Evolutionary conservation across 1,139 yeast species (phyloP).

Genomic region (Scheffersomyces cryptocercus): DNA sequence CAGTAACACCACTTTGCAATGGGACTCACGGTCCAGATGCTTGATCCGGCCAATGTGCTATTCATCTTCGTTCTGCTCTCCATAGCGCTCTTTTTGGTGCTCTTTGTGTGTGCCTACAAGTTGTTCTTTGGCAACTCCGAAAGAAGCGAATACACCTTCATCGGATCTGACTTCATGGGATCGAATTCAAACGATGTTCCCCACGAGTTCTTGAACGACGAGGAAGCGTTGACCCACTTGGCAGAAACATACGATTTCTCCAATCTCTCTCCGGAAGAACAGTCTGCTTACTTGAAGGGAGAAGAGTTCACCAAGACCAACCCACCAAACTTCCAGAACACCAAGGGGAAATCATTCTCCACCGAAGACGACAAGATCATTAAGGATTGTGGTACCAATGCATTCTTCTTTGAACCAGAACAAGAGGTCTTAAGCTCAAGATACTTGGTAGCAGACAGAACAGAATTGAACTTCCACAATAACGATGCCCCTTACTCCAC

Average conservation of each 20-base stretch:
- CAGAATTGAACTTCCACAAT: conserved; percentile 55
- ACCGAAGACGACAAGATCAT: conserved; percentile 28
- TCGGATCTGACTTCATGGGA: conserved; percentile 8
- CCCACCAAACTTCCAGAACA: conserved; percentile 34
- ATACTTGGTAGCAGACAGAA: conserved; percentile 58
- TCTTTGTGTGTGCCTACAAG: conserved; percentile 2
- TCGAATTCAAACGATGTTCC: conserved; percentile 26
- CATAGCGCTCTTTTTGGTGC: conserved; percentile 1
- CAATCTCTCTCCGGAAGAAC: conserved; percentile 46
- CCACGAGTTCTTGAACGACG: conserved; percentile 44
- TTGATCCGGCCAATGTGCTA: conserved; percentile 1
- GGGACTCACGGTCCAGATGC: not conserved
- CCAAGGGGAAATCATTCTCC: conserved; percentile 36
- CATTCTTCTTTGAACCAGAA: conserved; percentile 46
- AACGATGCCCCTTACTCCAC: conserved; percentile 46
- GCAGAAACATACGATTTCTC: conserved; percentile 42
- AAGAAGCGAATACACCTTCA: conserved; percentile 11
- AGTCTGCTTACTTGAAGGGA: conserved; percentile 34
- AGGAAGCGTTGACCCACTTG: conserved; percentile 36
- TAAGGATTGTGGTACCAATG: conserved; percentile 42
- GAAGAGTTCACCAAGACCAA: conserved; percentile 33
- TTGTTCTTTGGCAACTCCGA: conserved; percentile 1
- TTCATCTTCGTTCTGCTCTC: not conserved
- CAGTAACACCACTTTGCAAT: too few species aligned
- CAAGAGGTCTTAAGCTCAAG: conserved; percentile 28